Base-by-base conservation (phyloP, 139 green algal species). In the Chlamydomonas eustigma region DNA sequence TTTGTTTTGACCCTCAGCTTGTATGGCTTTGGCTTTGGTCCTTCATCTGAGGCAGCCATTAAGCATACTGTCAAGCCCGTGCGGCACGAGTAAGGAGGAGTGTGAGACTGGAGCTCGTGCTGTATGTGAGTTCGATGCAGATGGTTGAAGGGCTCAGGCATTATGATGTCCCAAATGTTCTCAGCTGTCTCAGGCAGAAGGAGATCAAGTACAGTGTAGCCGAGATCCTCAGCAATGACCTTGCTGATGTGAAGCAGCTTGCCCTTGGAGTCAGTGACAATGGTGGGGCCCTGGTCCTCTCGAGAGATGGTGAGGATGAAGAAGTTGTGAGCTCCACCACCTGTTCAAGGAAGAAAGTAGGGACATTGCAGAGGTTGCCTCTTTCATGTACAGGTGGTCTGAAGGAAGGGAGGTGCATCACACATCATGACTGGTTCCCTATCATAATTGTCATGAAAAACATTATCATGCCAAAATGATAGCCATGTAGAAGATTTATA, bases 21-120 rank as follows among this genome's bases (percentile, higher is more conserved):
- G 12, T 32, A 68, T 18, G 58, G 58, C 6, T 5, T 4, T 30
- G 12, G 58, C 58, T 37, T 18, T 4, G 58, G 6, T 6, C 58
- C 58, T 5, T 68, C 6, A 6, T 8, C 58, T 18, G 58, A 37
- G 68, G 35, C 34, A 18, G 68, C 34, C 4, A 6, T n/a, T 25
- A 74, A 32, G 30, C 30, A 72, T 25, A 74, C 5, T 37, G 37
- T 74, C 37, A 74, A 38, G 34, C 68, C 68, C 3, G 35, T 38
- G 68, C 68, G 68, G 68, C 68, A 74, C 25, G 12, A 37, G 28
- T 32, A 74, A 2, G 68, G 34, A 2, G 68, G 68, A 28, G 50
- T 18, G n/a, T n/a, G n/a, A n/a, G n/a, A n/a, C n/a, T n/a, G n/a
- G n/a, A n/a, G n/a, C n/a, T n/a, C n/a, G n/a, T n/a, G n/a, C n/a